These are phyloP conservation scores for Entomortierella beljakovae DNA, from an alignment of 192 early-diverging fungal species.

Conservation along the genomic window DNA sequence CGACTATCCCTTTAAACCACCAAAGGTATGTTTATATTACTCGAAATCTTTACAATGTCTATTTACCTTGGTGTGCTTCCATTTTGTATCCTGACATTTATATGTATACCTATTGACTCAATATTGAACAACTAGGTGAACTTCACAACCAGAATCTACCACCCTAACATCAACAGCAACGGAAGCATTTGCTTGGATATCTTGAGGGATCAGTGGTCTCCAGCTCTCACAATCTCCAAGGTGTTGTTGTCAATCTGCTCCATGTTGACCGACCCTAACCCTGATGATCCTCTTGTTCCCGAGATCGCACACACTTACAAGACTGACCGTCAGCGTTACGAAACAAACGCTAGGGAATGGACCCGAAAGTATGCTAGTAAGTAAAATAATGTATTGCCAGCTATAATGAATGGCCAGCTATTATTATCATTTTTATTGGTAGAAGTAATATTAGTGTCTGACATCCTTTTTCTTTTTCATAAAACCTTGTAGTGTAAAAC, in stretches of 20 bases:
- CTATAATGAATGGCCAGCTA: background rate
- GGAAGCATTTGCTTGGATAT: constrained; percentile 99
- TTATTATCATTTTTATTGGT: constrained; percentile 3
- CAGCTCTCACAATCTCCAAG: constrained; percentile 98
- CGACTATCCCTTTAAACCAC: constrained; percentile 98
- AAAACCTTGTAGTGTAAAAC: constrained; percentile 30
- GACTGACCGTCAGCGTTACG: constrained; percentile 90
- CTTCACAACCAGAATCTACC: constrained; percentile 98
- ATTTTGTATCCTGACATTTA: background rate
- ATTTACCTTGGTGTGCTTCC: too few species aligned
- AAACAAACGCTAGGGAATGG: constrained; percentile 93
- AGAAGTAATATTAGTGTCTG: background rate
- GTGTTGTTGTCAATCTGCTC: constrained; percentile 98
- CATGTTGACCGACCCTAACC: constrained; percentile 98
- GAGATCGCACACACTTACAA: constrained; percentile 99
- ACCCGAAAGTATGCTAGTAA: constrained; percentile 89
- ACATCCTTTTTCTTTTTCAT: background rate
- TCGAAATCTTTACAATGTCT: background rate
- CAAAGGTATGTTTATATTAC: constrained; percentile 74
- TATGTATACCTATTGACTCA: background rate
- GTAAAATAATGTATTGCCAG: constrained; percentile 15
- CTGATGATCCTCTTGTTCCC: constrained; percentile 96
- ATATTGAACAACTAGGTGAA: constrained; percentile 69
- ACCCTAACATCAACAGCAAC: constrained; percentile 99
- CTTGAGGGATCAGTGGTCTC: constrained; percentile 98